Base-by-base conservation (phyloP, 768 basidiomycete species). In the Kwoniella sp. region DNA sequence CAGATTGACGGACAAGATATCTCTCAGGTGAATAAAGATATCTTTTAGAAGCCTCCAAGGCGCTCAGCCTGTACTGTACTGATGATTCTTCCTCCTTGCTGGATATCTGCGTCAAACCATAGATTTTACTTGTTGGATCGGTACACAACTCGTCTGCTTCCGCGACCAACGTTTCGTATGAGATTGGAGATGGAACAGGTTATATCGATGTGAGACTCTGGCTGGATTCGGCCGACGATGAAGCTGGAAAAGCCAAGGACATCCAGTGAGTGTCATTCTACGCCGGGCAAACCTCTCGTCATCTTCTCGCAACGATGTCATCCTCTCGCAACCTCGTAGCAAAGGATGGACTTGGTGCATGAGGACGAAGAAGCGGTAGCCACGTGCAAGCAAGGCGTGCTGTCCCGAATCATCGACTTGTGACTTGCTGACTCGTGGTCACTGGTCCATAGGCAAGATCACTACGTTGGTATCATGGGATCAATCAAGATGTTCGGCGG, bases 141-240 rank as follows among this genome's bases (percentile, higher is more conserved):
- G 87, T 96, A 2, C 82, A 86, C 10, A 85, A 86, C 19, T 82
- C 90, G 27, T 83, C 87, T 63, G 81, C 82, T 8, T 88, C 89
- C 64, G 84, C 90, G 2, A 97, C 94, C 1, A 92, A 94, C 70
- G 85, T 85, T 60, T 86, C 88, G 36, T 92, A 91, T 74, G 80
- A 82, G 62, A 82, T 99, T 4, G 90, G 93, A 63, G 95, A 99
- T 77, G 92, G 93, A 13, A 90, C 90, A 56, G 82, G 81, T 19
- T 74, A 76, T 49, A 73, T 82, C 25, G 82, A 82, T 68, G 78
- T 75, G 6, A 63, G 82, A 54, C 64, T 73, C 50, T 97, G 95
- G 94, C 82, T 88, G 10, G 91, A 92, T 69, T 83, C 86, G 12
- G 83, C 85, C 26, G 87, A 87, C 3, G 86, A 87, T 30, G 82